These are phyloP conservation scores for Bipolaris bicolor DNA, from an alignment of 2,329 filamentous ascomycete species.

Conservation along the genomic window DNA sequence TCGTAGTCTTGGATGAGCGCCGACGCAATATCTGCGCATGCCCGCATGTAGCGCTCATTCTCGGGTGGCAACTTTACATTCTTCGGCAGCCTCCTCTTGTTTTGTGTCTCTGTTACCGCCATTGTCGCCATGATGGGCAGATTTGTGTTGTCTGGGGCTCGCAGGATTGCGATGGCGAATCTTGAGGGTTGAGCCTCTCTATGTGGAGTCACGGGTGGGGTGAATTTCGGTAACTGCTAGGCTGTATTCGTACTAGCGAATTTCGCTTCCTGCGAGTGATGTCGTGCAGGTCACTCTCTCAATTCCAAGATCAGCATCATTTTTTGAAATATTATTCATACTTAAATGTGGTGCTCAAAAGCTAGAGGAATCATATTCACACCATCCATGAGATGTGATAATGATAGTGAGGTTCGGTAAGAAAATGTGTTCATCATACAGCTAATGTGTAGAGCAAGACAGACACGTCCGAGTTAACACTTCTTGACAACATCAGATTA, in stretches of 20 bases:
- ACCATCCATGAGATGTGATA: too few species aligned
- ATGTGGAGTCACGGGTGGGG: conserved; percentile 37
- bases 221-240: conserved; percentile 23
- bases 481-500: too few species aligned
- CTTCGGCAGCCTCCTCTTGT: conserved; percentile 66
- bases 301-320: not conserved
- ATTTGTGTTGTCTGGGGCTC: conserved; percentile 8
- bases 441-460: too few species aligned
- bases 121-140: conserved; percentile 65
- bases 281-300: not conserved
- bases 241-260: conserved; percentile 9
- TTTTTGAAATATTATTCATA: not conserved
- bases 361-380: not conserved
- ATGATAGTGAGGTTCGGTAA: too few species aligned
- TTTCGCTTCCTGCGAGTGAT: conserved; percentile 7
- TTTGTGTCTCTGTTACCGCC: conserved; percentile 60
- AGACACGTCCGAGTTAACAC: too few species aligned
- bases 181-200: conserved; percentile 25
- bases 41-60: conserved; percentile 91
- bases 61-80: conserved; percentile 82
- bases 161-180: conserved; percentile 27
- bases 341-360: conserved; percentile 3
- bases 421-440: too few species aligned
- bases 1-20: conserved; percentile 95
- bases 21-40: conserved; percentile 94